Conservation (phyloP, 305 asterid genomes). For the Fraxinus paxiana region DNA sequence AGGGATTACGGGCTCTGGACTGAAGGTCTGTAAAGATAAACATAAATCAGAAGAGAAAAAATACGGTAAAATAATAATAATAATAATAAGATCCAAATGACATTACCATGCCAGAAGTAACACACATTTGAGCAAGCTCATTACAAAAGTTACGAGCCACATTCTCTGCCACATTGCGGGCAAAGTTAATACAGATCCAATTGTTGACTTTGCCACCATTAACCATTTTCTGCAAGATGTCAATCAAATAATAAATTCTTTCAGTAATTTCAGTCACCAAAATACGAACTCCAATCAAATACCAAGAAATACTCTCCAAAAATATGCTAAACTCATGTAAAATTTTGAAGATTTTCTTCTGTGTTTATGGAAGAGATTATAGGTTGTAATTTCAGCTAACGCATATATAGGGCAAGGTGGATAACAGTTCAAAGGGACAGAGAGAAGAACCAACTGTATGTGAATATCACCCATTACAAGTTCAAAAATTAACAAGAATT, state of each 20-base stretch:
- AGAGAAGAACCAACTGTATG: not conserved
- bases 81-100: not conserved
- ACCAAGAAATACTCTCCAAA: not conserved
- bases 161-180: conserved; percentile 60
- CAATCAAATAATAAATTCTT: not conserved
- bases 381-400: not conserved
- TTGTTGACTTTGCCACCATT: conserved; percentile 61
- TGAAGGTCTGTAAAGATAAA: conserved; percentile 45
- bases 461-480: not conserved
- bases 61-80: not conserved
- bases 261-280: not conserved
- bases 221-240: conserved; percentile 44
- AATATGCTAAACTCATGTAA: not conserved
- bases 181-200: conserved; percentile 81
- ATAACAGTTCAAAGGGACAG: not conserved
- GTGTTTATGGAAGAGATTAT: not conserved
- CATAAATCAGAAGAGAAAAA: conserved; percentile 6
- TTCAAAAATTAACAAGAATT: not conserved
- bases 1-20: conserved; percentile 71
- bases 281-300: not conserved
- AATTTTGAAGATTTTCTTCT: not conserved
- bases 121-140: conserved; percentile 87
- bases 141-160: conserved; percentile 57
- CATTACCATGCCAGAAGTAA: conserved; percentile 81
- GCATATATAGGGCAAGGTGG: not conserved